phyloP scores from a whole-genome alignment of 2,329 filamentous ascomycete species.

The Knoxdaviesia capensis region DNA sequence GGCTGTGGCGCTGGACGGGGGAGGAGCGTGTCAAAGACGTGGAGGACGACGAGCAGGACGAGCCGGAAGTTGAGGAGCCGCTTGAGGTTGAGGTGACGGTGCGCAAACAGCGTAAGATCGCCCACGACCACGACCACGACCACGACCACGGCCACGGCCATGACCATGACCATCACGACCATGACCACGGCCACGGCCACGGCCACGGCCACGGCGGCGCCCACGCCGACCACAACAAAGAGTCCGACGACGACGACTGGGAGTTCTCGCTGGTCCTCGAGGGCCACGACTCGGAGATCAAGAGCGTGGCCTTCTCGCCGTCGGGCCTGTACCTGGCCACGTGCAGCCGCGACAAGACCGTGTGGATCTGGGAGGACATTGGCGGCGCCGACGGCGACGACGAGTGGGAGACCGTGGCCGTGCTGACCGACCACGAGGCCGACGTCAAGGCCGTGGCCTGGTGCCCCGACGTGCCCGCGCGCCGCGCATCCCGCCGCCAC shows the following conservation, averaged over 20 bases:
- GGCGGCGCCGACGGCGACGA: conserved; percentile 55
- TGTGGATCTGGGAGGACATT: conserved; percentile 98
- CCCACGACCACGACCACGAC: conserved; percentile 9
- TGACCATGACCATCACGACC: too few species aligned
- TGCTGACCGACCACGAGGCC: conserved; percentile 82
- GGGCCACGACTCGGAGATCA: conserved; percentile 88
- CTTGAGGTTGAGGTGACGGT: conserved; percentile 6
- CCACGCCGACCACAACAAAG: conserved; percentile 18
- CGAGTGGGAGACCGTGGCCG: conserved; percentile 91
- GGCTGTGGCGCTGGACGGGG: conserved; percentile 53
- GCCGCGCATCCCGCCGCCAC: conserved; percentile 18
- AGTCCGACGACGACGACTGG: conserved; percentile 63
- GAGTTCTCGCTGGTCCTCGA: conserved; percentile 82
- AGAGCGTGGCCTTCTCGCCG: conserved; percentile 55
- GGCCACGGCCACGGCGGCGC: conserved; percentile 4
- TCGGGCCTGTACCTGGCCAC: conserved; percentile 68
- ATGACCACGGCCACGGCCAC: neutral
- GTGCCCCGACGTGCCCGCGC: conserved; percentile 50
- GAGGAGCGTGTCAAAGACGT: conserved; percentile 12
- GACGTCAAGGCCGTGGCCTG: conserved; percentile 91
- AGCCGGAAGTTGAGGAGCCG: neutral
- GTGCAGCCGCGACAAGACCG: conserved; percentile 77
- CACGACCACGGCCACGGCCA: conserved; percentile 13
- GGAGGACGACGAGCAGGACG: conserved; percentile 4
- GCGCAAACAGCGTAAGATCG: conserved; percentile 3